A percentile compares a stretch with the other conserved stretches of the same genome.
Evolutionary conservation across 2,329 filamentous ascomycete genomes (phyloP).

Genomic region (Escovopsis sp.): DNA sequence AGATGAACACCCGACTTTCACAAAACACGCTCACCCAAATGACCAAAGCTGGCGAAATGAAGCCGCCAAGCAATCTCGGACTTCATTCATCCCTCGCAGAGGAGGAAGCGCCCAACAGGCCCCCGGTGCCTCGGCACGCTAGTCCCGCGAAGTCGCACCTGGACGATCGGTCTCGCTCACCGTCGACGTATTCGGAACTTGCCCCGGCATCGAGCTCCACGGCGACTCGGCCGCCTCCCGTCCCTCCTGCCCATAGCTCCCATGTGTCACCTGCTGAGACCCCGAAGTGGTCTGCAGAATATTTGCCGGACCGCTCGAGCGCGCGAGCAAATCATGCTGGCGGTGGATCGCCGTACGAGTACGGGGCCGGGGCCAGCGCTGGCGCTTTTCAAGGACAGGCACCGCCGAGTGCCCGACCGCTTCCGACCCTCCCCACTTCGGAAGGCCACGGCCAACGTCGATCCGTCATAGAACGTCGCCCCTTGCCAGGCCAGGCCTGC

Average conservation of each 20-base stretch:
- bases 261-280: slow-evolving; percentile 31
- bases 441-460: background rate
- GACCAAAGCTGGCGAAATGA: slow-evolving; percentile 47
- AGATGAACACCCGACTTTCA: slow-evolving; percentile 73
- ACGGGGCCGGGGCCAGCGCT: slow-evolving; percentile 8
- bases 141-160: slow-evolving; percentile 35
- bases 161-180: slow-evolving; percentile 32
- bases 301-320: slow-evolving; percentile 21
- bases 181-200: background rate
- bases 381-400: background rate
- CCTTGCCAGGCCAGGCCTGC: too few species aligned
- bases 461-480: too few species aligned
- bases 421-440: background rate
- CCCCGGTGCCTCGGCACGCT: slow-evolving; percentile 35
- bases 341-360: slow-evolving; percentile 15
- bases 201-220: background rate
- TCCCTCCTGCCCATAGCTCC: slow-evolving; percentile 16
- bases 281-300: too few species aligned
- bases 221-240: background rate
- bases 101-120: slow-evolving; percentile 21
- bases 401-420: slow-evolving; percentile 1
- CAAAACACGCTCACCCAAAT: slow-evolving; percentile 68
- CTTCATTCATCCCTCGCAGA: background rate
- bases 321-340: slow-evolving; percentile 17
- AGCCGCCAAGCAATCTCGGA: slow-evolving; percentile 18